These are phyloP conservation scores for Wickerhamomyces canadensis DNA, from an alignment of 805 yeast species.

Conservation along the genomic window DNA sequence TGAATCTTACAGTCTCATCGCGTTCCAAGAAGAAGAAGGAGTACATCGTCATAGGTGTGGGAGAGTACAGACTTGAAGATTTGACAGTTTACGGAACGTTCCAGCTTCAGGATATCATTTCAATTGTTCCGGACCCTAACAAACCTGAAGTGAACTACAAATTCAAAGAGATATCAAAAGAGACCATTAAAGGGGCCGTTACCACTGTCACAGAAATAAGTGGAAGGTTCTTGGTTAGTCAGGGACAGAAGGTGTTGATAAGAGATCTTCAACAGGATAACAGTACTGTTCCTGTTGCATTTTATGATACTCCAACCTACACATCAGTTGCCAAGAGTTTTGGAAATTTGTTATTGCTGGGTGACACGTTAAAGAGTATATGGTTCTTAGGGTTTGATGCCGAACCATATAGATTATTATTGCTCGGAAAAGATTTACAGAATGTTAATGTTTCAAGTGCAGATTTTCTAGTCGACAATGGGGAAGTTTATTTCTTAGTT, in stretches of 20 bases:
- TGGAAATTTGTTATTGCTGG: constrained; percentile 75
- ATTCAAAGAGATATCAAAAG: constrained; percentile 66
- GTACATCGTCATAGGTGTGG: constrained; percentile 73
- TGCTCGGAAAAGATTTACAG: constrained; percentile 68
- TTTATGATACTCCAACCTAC: constrained; percentile 77
- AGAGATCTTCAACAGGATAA: constrained; percentile 84
- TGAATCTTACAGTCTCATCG: constrained; percentile 32
- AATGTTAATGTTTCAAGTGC: constrained; percentile 58
- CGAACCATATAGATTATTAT: constrained; percentile 84
- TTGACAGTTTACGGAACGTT: constrained; percentile 74
- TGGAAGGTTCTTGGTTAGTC: constrained; percentile 78
- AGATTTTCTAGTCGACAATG: constrained; percentile 73
- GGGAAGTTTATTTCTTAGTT: constrained; percentile 57
- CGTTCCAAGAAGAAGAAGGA: constrained; percentile 47
- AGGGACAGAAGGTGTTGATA: constrained; percentile 75
- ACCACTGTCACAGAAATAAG: constrained; percentile 71
- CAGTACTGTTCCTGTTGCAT: constrained; percentile 88
- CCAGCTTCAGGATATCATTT: constrained; percentile 67
- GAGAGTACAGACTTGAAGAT: constrained; percentile 74
- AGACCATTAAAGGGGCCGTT: constrained; percentile 79
- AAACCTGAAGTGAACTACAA: constrained; percentile 78
- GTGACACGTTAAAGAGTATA: constrained; percentile 73
- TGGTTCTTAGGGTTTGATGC: constrained; percentile 89
- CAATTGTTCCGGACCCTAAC: constrained; percentile 85
- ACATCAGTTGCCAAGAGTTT: constrained; percentile 76